phyloP scores from a whole-genome alignment of 768 basidiomycete species.

The Coprinellus aureogranulatus region DNA sequence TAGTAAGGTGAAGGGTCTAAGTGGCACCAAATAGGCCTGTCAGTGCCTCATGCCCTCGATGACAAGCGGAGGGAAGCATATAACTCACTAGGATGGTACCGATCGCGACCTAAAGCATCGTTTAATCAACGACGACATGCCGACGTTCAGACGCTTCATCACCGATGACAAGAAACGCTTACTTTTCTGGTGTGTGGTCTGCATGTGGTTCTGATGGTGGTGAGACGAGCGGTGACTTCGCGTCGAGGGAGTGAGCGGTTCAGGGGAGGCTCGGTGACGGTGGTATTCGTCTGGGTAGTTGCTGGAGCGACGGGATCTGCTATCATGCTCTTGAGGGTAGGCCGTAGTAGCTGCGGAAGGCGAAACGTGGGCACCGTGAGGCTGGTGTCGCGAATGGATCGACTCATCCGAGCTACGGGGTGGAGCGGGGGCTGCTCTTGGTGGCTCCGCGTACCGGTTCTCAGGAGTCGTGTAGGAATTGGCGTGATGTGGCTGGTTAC shows the following conservation, averaged over 20 bases:
- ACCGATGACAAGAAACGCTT: slow-evolving; percentile 7
- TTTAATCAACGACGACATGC: slow-evolving; percentile 22
- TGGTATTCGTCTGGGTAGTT: too few species aligned
- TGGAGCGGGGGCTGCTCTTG: background rate
- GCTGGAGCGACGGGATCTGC: too few species aligned
- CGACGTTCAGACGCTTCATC: slow-evolving; percentile 16
- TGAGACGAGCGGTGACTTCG: background rate
- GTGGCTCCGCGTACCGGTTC: background rate
- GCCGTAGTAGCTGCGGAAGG: too few species aligned
- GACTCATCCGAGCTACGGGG: background rate
- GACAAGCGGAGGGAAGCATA: background rate
- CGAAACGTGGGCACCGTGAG: too few species aligned
- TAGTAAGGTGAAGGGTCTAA: background rate
- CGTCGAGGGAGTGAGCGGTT: too few species aligned
- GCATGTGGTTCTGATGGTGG: background rate
- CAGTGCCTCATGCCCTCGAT: too few species aligned
- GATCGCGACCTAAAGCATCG: background rate
- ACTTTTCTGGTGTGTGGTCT: slow-evolving; percentile 4
- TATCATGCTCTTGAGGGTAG: too few species aligned
- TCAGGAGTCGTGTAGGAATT: background rate
- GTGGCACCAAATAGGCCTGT: background rate
- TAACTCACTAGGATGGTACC: slow-evolving; percentile 5
- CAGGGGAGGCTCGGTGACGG: too few species aligned
- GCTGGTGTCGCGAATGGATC: too few species aligned
- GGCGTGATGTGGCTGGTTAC: background rate